Evolutionary conservation across 1,139 yeast genomes (phyloP), one percentile per base, ranked within the genome.

Genomic region (Candida labiduridarum): DNA sequence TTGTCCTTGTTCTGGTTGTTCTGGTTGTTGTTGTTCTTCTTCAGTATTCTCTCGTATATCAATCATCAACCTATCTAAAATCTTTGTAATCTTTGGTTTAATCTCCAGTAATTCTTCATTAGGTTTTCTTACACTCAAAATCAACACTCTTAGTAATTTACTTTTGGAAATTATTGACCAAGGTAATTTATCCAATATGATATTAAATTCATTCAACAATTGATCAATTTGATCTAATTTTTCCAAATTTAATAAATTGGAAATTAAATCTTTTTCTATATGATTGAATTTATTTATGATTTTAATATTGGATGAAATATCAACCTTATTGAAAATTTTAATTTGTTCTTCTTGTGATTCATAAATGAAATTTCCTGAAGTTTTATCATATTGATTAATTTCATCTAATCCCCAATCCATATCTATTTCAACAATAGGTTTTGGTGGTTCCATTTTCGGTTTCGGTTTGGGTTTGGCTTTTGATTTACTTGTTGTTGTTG

Each of bases 371-470:
- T 74, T 66, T 0, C 78, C 79, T 27, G 56, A 52, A 11, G 64
- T 61, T 41, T 50, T 56, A 22, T 66, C 64, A 41, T 55, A 60
- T 7, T 56, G 57, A 14, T 62, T 51, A 34, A 59, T 54, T 19
- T 71, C 78, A 9, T 71, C 76, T 18, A 75, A 50, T 1, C 80
- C 80, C 80, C 80, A 76, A 57, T 76, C 80, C 4, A 72, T 63
- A 57, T 76, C 80, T 46, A 65, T 66, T 15, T 65, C 72, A 14
- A 64, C 46, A 27, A 44, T 25, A 15, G 25, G 35, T 16, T 41
- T 27, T 29, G 44, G 34, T 4, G 45, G 45, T 30, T 29, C 30
- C 12, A 36, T 27, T 15, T 29, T 30, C 15, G 44, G 27, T 41
- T 29, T 41, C 3, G 35, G 29, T 18, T 41, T 41, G 1, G 34